phyloP scores from a whole-genome alignment of 106 monocot species.

The Amphibolis antarctica region DNA sequence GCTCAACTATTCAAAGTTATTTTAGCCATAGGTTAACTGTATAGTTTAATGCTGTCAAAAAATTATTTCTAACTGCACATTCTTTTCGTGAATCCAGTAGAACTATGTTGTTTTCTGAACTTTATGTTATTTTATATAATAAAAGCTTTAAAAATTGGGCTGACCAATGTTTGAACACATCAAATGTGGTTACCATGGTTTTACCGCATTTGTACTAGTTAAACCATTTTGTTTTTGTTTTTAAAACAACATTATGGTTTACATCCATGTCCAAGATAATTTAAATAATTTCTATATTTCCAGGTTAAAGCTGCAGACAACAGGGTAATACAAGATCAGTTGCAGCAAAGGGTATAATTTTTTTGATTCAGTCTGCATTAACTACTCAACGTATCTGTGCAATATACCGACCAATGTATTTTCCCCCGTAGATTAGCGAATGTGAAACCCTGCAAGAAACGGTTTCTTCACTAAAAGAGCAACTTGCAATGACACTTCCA shows the following conservation, averaged over 20 bases:
- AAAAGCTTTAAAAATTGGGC: no score
- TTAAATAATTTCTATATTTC: background rate
- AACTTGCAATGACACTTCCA: constrained; percentile 37
- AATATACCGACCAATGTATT: background rate
- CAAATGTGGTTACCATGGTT: no score
- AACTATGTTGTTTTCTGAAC: no score
- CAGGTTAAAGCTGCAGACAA: constrained; percentile 98
- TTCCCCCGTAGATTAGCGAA: constrained; percentile 37
- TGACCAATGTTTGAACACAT: no score
- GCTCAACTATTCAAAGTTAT: no score
- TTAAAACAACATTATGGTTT: background rate
- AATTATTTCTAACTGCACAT: no score
- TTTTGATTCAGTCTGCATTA: background rate
- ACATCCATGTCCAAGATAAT: no score
- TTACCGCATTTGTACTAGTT: no score
- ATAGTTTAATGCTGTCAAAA: no score
- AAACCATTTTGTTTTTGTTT: background rate
- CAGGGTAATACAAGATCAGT: constrained; percentile 85
- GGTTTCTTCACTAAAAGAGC: constrained; percentile 39
- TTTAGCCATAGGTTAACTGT: no score
- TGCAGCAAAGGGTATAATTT: constrained; percentile 54
- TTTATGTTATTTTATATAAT: no score
- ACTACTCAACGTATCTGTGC: background rate
- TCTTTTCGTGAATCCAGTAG: no score
- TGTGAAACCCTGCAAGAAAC: constrained; percentile 56